Evolutionary conservation across 2,329 filamentous ascomycete genomes (phyloP), one percentile per base, ranked within the genome.

Genomic region (Cladosporium sp.): DNA sequence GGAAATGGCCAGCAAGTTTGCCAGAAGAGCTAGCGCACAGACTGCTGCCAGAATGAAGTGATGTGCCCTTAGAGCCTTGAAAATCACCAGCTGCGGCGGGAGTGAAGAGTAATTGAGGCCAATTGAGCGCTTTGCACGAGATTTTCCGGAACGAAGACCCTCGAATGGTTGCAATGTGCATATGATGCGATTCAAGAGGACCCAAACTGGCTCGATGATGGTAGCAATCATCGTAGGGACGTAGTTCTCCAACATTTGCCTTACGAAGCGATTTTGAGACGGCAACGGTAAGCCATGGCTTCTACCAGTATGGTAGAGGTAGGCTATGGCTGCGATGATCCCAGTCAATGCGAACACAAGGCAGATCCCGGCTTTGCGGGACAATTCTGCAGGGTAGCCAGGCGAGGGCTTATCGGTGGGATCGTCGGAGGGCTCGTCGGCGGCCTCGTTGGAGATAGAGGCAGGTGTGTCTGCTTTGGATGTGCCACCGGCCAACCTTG

Each of bases 101-200:
- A 82, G 52, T 0, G 79, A 77, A 0, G 71, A 75, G 47, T 83
- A 84, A 3, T 76, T 59, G 0, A 78, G 52, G 0, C 77, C 71
- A 0, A 67, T 61, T 0, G 69, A 67, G 2, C 55, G 53, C 2
- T 49, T 49, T 0, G 69, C 53, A 1, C 51, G 42, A 0, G 72
- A 67, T 6, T 69, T 65, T 0, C 76, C 72, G 4, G 56, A 52
- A 16, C 69, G 68, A 0, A 84, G 62, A 12, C 78, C 71, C 2
- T 76, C 68, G 15, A 80, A 75, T 0, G 80, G 80, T 25, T 80
- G 75, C 0, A 84, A 53, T 7, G 81, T 58, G 35, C 78, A 82
- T 0, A 81, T 55, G 0, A 77, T 48, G 0, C 80, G 69, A 36
- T 80, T 83, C 0, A 84, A 50, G 0, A 82, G 57, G 0, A 80